Evolutionary conservation across 148 eudicot species (phyloP).

Genomic region (Simmondsia chinensis): DNA sequence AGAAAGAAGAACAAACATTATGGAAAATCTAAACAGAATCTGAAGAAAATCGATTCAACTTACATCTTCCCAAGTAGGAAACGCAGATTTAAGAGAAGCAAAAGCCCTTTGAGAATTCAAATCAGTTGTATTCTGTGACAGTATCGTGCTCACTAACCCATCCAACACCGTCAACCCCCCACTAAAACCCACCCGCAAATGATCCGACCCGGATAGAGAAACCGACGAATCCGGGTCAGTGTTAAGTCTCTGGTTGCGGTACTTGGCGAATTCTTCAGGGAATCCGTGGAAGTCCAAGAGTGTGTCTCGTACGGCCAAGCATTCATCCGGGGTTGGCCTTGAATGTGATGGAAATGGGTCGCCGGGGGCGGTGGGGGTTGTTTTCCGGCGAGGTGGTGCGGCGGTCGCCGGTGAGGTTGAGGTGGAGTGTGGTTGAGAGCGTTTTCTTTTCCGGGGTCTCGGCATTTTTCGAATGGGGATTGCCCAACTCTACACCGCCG

Average conservation of each 20-base stretch:
- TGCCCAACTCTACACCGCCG: no score
- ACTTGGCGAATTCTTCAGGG: constrained; percentile 61
- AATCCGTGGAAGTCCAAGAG: constrained; percentile 67
- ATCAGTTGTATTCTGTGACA: constrained; percentile 85
- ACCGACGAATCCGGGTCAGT: constrained; percentile 6
- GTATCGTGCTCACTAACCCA: constrained; percentile 51
- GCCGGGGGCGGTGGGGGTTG: not conserved
- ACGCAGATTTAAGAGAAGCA: constrained; percentile 57
- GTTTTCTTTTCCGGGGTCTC: constrained; percentile 39
- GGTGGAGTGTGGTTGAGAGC: constrained; percentile 1
- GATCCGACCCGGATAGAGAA: constrained; percentile 9
- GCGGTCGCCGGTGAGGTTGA: no score
- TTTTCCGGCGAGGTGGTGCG: constrained; percentile 10
- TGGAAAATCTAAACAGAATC: not conserved
- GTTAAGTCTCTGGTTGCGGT: constrained; percentile 35
- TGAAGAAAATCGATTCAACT: constrained; percentile 6
- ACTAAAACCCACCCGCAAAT: constrained; percentile 2
- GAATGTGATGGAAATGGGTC: constrained; percentile 47
- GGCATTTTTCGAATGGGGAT: constrained; percentile 17
- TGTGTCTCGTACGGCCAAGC: constrained; percentile 43
- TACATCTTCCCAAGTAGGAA: constrained; percentile 72
- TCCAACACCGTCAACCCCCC: constrained; percentile 63
- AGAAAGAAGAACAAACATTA: not conserved
- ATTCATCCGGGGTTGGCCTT: constrained; percentile 67
- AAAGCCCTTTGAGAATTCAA: constrained; percentile 69